phyloP scores from a whole-genome alignment of 228 moss, liverwort and hornwort species.

The Sphagnum fallax region DNA sequence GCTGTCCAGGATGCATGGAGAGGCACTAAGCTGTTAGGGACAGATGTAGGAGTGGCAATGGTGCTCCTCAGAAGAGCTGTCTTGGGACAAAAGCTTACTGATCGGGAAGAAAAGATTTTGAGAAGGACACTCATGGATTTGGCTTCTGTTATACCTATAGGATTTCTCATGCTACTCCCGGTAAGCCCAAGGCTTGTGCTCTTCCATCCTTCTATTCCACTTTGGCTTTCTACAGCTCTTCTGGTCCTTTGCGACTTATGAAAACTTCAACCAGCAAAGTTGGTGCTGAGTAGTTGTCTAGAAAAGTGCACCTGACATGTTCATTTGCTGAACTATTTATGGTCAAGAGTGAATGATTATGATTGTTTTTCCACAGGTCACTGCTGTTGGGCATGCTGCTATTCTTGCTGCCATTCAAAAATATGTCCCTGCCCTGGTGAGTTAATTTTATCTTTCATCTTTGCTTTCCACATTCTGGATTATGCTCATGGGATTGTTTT shows the following conservation, averaged over 20 bases:
- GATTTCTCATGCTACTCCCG: constrained; percentile 54
- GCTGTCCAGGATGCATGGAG: constrained; percentile 50
- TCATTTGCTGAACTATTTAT: no score
- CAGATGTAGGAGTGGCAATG: constrained; percentile 48
- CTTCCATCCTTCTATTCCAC: no score
- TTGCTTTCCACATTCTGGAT: no score
- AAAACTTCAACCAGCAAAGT: no score
- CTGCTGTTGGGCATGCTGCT: constrained; percentile 64
- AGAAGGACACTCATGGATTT: constrained; percentile 51
- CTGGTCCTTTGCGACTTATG: no score
- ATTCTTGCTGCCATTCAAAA: constrained; percentile 64
- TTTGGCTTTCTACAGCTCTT: no score
- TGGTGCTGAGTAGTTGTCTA: no score
- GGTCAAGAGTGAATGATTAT: no score
- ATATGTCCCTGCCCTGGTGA: constrained; percentile 64
- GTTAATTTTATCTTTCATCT: neutral
- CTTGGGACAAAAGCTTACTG: constrained; percentile 45
- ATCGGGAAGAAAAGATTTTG: constrained; percentile 57
- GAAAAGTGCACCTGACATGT: no score
- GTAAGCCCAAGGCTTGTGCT: constrained; percentile 16
- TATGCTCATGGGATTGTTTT: no score
- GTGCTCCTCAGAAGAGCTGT: constrained; percentile 53
- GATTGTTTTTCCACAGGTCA: constrained; percentile 27
- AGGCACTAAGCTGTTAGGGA: constrained; percentile 55
- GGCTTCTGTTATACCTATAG: constrained; percentile 54